A percentile compares a stretch with the other conserved stretches of the same genome.
phyloP scores from a whole-genome alignment of 164 flowering plant genomes.

The Magnolia sinica region DNA sequence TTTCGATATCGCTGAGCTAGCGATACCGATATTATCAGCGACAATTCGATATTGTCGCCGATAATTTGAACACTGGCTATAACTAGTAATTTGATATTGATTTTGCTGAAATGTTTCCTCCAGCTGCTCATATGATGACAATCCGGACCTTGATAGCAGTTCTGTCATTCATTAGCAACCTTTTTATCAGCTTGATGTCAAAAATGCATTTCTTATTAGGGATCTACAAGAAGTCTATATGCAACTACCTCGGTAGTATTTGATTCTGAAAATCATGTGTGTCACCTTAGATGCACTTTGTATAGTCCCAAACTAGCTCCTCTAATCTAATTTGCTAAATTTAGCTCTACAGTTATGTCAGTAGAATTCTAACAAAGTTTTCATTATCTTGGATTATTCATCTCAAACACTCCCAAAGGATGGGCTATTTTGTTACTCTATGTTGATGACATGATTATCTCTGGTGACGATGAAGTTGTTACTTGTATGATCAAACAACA shows the following conservation, averaged over 20 bases:
- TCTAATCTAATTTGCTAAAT: background rate
- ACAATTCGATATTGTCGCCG: no score
- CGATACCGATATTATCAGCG: no score
- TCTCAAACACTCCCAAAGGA: background rate
- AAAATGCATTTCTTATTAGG: slow-evolving; percentile 5
- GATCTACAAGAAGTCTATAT: background rate
- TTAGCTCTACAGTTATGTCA: background rate
- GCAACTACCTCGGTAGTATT: background rate
- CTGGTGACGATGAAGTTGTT: background rate
- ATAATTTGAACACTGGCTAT: background rate
- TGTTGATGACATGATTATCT: slow-evolving; percentile 3
- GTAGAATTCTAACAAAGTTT: background rate
- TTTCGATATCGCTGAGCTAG: no score
- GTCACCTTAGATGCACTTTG: background rate
- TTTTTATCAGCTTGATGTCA: background rate
- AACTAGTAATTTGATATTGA: background rate
- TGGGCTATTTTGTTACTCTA: background rate
- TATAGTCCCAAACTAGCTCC: background rate
- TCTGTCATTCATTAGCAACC: background rate
- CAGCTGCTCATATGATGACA: background rate
- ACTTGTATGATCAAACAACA: background rate
- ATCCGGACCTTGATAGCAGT: background rate
- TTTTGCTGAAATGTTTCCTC: background rate
- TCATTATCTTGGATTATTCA: background rate
- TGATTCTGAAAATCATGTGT: background rate